Base-by-base conservation (phyloP, 495 filamentous ascomycete genomes). In the Podospora pseudoanserina region DNA sequence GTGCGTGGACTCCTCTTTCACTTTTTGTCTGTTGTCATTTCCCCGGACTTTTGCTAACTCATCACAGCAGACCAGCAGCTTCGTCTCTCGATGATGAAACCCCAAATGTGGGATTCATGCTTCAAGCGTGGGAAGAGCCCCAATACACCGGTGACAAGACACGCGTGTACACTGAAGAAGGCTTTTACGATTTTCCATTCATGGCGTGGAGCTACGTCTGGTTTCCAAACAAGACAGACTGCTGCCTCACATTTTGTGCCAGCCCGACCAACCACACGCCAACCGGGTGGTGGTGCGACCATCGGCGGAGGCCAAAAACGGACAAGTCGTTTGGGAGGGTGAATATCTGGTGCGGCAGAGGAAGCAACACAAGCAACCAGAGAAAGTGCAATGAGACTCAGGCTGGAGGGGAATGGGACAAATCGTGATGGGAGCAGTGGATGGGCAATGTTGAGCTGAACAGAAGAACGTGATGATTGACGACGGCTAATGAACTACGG, bases 191-290 rank as follows among this genome's bases (percentile, higher is more conserved):
- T 66, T 32, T 78, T 3, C 39, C 28, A 15, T 57, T 78, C 26
- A 44, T 58, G 5, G 65, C 49, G 7, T 20, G 5, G n/a, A 75
- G 73, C 60, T 77, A 74, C 56, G 59, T 72, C 9, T 77, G 76
- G 76, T 23, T 70, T 0, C 68, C 56, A 15, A 64, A 75, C 26
- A 39, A 32, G 3, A 67, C 66, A 19, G 23, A 54, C 34, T 78
- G 74, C 66, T 78, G 76, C 63, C 2, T 73, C 26, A 75, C 73
- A 0, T 75, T 73, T 57, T 78, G 76, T 44, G 27, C 56, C 2
- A 70, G 64, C 62, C 49, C 30, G 34, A 71, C 66, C 5, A 58
- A 58, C 55, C n/a, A 19, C 23, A 69, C 30, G 4, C 57, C 66
- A 0, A 34, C 26, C 13, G 73, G 75, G 0, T 71, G 23, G 9